These are phyloP conservation scores for Petunia secreta DNA, from an alignment of 257 asterid genomes.

Conservation along the genomic window DNA sequence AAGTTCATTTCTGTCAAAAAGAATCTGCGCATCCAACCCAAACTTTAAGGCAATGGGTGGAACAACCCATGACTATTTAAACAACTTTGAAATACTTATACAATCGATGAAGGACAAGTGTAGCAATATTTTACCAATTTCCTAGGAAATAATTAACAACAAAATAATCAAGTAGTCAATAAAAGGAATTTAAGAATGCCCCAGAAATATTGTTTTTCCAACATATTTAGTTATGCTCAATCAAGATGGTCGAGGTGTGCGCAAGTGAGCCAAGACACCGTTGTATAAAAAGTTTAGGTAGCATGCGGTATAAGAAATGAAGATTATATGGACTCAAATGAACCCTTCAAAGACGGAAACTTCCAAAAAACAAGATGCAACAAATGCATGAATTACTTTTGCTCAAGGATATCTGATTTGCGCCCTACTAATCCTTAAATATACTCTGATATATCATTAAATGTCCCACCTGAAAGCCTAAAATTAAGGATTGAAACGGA, in stretches of 20 bases:
- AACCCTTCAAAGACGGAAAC: not conserved
- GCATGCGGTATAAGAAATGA: not conserved
- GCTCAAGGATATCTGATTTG: not conserved
- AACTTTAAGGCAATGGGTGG: no score
- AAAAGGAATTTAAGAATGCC: not conserved
- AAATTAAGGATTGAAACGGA: not conserved
- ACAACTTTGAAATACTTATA: no score
- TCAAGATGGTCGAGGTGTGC: not conserved
- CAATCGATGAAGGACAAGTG: no score
- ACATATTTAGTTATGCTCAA: not conserved
- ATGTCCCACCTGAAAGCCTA: not conserved
- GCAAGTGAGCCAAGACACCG: not conserved
- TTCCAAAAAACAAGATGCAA: not conserved
- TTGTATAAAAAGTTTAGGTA: not conserved
- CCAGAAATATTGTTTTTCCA: not conserved
- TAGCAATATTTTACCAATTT: no score
- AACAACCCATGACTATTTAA: no score
- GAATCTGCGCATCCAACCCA: no score
- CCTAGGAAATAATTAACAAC: no score
- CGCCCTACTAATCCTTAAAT: not conserved
- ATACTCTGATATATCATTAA: not conserved
- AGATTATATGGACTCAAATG: not conserved
- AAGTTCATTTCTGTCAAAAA: no score
- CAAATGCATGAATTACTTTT: not conserved
- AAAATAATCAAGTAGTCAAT: no score